phyloP scores from a whole-genome alignment of 2,329 filamentous ascomycete species.

The Phoma sp. region DNA sequence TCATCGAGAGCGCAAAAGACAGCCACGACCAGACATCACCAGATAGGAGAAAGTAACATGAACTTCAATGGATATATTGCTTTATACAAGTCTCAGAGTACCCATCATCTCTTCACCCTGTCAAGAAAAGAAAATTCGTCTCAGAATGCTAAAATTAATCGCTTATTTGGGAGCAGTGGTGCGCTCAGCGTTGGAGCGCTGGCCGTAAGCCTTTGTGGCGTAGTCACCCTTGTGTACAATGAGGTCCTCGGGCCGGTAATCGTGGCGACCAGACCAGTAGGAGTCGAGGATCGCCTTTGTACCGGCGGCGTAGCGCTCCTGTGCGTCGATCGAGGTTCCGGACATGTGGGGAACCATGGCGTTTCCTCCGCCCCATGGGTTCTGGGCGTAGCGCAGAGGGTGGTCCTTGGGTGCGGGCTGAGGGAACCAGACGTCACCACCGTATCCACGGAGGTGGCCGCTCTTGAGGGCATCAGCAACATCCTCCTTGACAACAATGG shows the following conservation, averaged over 20 bases:
- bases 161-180: slow-evolving; percentile 21
- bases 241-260: slow-evolving; percentile 89
- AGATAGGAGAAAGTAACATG: not conserved
- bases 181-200: slow-evolving; percentile 59
- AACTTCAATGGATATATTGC: slow-evolving; percentile 32
- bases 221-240: slow-evolving; percentile 92
- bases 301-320: slow-evolving; percentile 79
- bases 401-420: slow-evolving; percentile 96
- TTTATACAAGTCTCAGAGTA: slow-evolving; percentile 29
- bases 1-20: no score
- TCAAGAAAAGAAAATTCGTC: slow-evolving; percentile 26
- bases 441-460: slow-evolving; percentile 90
- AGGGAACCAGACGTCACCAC: slow-evolving; percentile 93
- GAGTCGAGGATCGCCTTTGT: slow-evolving; percentile 88
- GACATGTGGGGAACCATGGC: slow-evolving; percentile 99
- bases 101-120: slow-evolving; percentile 13
- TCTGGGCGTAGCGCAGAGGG: slow-evolving; percentile 88
- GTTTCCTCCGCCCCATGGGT: slow-evolving; percentile 95
- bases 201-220: slow-evolving; percentile 90
- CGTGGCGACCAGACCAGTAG: slow-evolving; percentile 85
- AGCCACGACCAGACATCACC: no score
- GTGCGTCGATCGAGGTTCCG: slow-evolving; percentile 96
- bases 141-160: slow-evolving; percentile 23
- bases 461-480: slow-evolving; percentile 91
- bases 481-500: slow-evolving; percentile 99